Conservation (phyloP, 768 basidiomycete species). For the Russula dissimulans region DNA sequence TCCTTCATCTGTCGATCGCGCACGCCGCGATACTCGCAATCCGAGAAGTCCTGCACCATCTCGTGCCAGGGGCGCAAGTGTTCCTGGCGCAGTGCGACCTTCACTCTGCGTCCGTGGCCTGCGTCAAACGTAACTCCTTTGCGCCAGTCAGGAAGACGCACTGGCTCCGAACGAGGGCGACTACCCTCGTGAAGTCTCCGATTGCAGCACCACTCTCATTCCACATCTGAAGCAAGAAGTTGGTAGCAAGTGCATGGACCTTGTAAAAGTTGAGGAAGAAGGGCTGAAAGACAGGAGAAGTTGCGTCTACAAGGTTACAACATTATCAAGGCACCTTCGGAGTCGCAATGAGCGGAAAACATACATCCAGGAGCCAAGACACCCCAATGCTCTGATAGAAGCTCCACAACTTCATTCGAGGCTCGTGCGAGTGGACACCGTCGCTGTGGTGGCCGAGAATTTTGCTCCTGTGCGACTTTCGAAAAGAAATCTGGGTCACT, state of each 20-base stretch:
- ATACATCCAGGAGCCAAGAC: conserved; percentile 80
- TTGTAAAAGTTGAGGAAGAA: conserved; percentile 81
- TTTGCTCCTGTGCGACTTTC: conserved; percentile 73
- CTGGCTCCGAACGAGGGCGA: conserved; percentile 77
- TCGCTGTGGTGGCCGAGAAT: conserved; percentile 60
- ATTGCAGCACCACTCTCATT: conserved; percentile 70
- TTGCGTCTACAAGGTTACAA: conserved; percentile 44
- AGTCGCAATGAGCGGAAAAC: conserved; percentile 23
- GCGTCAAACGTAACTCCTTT: neutral
- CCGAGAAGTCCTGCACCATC: conserved; percentile 72
- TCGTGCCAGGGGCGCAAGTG: conserved; percentile 73
- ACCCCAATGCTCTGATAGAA: conserved; percentile 77
- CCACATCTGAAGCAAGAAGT: conserved; percentile 92
- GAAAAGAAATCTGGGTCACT: conserved; percentile 64
- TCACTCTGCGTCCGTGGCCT: conserved; percentile 41
- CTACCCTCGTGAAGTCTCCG: conserved; percentile 71
- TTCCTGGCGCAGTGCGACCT: conserved; percentile 66
- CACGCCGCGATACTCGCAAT: conserved; percentile 77
- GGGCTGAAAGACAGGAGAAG: conserved; percentile 73
- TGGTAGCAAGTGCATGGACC: conserved; percentile 71
- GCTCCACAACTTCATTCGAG: conserved; percentile 78
- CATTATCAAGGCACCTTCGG: conserved; percentile 2
- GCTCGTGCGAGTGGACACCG: conserved; percentile 78
- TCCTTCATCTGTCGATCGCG: conserved; percentile 87
- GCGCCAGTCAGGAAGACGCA: conserved; percentile 32